These are phyloP conservation scores for Candida pseudoviswanathii DNA, from an alignment of 1,139 yeast genomes.

Conservation along the genomic window DNA sequence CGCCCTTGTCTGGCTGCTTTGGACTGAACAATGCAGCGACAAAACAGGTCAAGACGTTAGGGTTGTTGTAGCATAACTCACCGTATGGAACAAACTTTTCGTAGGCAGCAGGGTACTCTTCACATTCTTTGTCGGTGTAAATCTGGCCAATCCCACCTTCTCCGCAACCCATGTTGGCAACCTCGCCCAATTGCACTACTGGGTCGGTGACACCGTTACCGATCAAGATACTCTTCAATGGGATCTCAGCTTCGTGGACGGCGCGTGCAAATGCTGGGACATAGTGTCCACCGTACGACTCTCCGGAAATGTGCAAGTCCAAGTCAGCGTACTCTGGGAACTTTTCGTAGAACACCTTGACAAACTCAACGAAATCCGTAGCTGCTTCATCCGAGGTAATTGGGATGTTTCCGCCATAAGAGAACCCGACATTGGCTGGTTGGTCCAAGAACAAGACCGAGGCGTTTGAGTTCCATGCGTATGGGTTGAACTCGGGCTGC, in stretches of 20 bases:
- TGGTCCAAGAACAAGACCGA: conserved; percentile 38
- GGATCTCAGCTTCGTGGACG: conserved; percentile 33
- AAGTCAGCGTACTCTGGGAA: conserved; percentile 75
- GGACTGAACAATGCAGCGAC: conserved; percentile 67
- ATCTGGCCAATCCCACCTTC: conserved; percentile 56
- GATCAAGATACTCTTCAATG: conserved; percentile 73
- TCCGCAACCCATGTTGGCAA: conserved; percentile 94
- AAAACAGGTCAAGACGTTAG: conserved; percentile 82
- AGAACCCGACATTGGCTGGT: conserved; percentile 59
- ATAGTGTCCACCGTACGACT: conserved; percentile 93
- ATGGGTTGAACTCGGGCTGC: conserved; percentile 32
- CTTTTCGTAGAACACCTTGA: conserved; percentile 79
- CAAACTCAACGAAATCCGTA: conserved; percentile 81
- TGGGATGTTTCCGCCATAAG: conserved; percentile 56
- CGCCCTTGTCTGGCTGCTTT: conserved; percentile 30
- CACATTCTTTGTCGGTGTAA: conserved; percentile 10
- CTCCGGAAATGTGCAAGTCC: conserved; percentile 88
- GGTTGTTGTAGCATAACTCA: conserved; percentile 72
- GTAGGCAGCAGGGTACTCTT: conserved; percentile 25
- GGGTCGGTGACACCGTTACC: conserved; percentile 95
- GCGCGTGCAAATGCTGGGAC: conserved; percentile 89
- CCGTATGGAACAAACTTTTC: conserved; percentile 80
- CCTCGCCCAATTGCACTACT: conserved; percentile 74
- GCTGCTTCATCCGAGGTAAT: conserved; percentile 83
- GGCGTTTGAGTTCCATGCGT: conserved; percentile 38